Base-by-base conservation (phyloP, 2,329 filamentous ascomycete species). In the Cladosporium velox region DNA sequence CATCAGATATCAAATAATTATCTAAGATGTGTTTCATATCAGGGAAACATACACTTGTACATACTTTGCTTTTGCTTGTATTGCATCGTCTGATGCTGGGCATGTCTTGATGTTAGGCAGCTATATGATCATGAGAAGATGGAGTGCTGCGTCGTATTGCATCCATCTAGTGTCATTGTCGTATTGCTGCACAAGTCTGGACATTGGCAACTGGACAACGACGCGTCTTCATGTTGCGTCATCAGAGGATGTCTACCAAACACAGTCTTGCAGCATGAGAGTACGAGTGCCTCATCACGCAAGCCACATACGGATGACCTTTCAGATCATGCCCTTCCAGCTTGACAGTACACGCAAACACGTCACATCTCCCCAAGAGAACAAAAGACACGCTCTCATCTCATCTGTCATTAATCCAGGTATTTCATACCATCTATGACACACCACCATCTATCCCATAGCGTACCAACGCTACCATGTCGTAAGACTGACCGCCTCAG, bases 21-120 rank as follows among this genome's bases (percentile, higher is more conserved):
- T 59, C 57, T 59, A 59, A 70, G 75, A 77, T 81, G 81, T 77
- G 82, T 82, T 84, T 84, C 82, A 84, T 83, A 82, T 84, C 81
- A 83, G 81, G 80, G 81, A 57, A 47, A 64, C 61, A 64, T 64
- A 30, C 24, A 30, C 24, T 54, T 55, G 41, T 26, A 58, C 5
- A 58, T 28, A 24, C 8, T 24, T 4, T 47, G n/a, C n/a, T 47
- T 47, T 12, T 21, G 41, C 10, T 11, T 12, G 7, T 1, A 4
- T 21, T 12, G 41, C n/a, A n/a, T 24, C 8, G 10, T 47, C 41
- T 47, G 41, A 47, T 47, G n/a, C 41, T 47, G n/a, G 41, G n/a
- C 8, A 47, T 47, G 7, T 12, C n/a, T 47, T 12, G 7, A 21
- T 12, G 5, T 24, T 18, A 7, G 15, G 10, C n/a, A 24, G 41